Conservation (phyloP, 2,329 filamentous ascomycete species). For the Ceratocystis huliohia region DNA sequence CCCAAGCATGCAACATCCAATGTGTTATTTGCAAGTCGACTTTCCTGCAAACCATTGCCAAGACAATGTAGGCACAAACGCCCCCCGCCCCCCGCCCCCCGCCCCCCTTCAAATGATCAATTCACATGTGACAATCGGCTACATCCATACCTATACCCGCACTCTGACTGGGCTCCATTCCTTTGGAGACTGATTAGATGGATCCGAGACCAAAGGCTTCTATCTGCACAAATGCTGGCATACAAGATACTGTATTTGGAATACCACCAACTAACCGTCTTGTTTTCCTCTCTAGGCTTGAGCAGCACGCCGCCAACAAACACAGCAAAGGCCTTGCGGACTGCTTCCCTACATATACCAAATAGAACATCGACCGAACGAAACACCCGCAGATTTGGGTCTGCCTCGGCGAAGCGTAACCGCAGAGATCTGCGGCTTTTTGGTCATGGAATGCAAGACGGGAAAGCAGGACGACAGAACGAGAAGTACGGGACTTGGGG, state of each 20-base stretch:
- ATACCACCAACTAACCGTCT: neutral
- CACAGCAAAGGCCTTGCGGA: conserved; percentile 59
- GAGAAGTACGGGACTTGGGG: too few relatives aligned
- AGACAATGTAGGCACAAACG: conserved; percentile 42
- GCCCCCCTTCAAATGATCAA: conserved; percentile 25
- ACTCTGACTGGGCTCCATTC: neutral
- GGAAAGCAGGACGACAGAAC: too few relatives aligned
- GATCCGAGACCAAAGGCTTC: neutral
- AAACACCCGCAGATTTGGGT: too few relatives aligned
- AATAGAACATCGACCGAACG: neutral
- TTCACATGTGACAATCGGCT: neutral
- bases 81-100: too few relatives aligned
- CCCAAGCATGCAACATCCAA: conserved; percentile 61
- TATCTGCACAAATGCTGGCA: neutral
- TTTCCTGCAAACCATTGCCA: conserved; percentile 65
- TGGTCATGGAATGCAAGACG: too few relatives aligned
- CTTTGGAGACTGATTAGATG: too few relatives aligned
- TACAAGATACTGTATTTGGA: neutral
- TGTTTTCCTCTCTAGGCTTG: conserved; percentile 36
- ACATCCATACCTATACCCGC: neutral
- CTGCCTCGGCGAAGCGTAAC: too few relatives aligned
- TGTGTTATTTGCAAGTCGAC: conserved; percentile 66
- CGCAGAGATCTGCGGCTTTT: too few relatives aligned
- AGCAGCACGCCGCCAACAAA: conserved; percentile 62
- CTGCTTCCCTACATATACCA: conserved; percentile 48